A percentile compares a stretch with the other conserved stretches of the same genome.
phyloP scores from a whole-genome alignment of 2,329 filamentous ascomycete genomes.

The Fusarium pilosicola region DNA sequence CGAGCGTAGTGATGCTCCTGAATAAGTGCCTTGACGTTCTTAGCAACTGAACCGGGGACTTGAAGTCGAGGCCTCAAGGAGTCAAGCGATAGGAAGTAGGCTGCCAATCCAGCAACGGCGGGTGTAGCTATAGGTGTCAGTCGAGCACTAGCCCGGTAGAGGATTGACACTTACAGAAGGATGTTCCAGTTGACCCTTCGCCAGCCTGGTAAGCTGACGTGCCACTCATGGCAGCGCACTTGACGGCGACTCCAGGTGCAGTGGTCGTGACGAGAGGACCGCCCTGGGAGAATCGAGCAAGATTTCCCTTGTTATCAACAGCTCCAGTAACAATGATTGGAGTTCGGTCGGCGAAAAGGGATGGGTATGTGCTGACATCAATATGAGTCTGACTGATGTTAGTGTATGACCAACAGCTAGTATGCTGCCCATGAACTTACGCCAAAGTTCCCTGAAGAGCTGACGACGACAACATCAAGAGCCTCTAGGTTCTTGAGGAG shows the following conservation, averaged over 20 bases:
- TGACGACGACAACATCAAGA: background rate
- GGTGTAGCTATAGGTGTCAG: background rate
- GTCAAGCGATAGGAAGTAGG: background rate
- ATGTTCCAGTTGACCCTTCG: background rate
- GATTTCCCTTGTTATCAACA: background rate
- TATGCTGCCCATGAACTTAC: background rate
- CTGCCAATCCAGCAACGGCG: background rate
- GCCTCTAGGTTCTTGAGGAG: background rate
- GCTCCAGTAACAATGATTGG: background rate
- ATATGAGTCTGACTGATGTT: background rate
- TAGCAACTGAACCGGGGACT: background rate
- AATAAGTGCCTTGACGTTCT: background rate
- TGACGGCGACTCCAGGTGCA: background rate
- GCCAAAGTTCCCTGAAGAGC: background rate
- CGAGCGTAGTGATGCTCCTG: background rate
- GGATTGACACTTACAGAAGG: background rate
- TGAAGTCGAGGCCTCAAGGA: background rate
- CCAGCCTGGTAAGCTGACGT: background rate
- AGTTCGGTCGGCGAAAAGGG: background rate
- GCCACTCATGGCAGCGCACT: background rate
- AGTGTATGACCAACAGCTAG: accelerated
- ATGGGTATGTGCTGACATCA: background rate
- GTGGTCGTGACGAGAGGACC: background rate
- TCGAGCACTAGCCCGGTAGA: accelerated
- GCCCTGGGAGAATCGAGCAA: background rate